Conservation (phyloP, 108 stramenopile genomes). For the Nannochloropsis salina region DNA sequence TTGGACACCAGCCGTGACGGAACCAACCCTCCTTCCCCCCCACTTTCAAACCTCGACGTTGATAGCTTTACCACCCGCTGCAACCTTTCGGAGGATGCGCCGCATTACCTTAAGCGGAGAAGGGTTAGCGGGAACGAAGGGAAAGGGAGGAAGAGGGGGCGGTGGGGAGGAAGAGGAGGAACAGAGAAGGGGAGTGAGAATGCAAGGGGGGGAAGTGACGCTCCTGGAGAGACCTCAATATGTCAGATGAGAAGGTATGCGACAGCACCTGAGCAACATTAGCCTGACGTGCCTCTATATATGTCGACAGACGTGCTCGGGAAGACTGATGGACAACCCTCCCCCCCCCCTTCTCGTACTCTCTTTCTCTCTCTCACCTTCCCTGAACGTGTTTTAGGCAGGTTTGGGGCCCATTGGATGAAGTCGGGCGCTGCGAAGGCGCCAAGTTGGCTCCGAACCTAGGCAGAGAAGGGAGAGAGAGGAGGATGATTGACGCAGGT, state of each 20-base stretch:
- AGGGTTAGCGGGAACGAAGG: background rate
- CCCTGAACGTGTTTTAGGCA: slow-evolving; percentile 25
- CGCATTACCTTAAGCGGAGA: slow-evolving; percentile 19
- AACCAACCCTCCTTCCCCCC: background rate
- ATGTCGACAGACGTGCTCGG: no score
- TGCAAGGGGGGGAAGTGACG: no score
- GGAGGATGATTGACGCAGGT: background rate
- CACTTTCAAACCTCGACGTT: background rate
- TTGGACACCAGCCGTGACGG: no score
- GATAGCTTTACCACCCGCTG: background rate
- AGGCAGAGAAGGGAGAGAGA: background rate
- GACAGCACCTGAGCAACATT: no score
- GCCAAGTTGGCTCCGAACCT: slow-evolving; percentile 1
- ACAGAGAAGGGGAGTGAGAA: background rate
- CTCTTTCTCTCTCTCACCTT: slow-evolving; percentile 21
- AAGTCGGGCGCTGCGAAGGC: slow-evolving; percentile 22
- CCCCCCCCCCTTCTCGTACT: no score
- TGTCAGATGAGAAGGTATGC: no score
- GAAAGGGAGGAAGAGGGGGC: background rate
- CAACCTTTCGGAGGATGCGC: slow-evolving; percentile 28
- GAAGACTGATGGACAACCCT: no score
- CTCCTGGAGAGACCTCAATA: no score
- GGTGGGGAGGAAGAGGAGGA: background rate
- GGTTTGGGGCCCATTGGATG: background rate
- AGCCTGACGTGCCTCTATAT: no score